Base-by-base conservation (phyloP, 305 asterid genomes). In the Fraxinus greggii region DNA sequence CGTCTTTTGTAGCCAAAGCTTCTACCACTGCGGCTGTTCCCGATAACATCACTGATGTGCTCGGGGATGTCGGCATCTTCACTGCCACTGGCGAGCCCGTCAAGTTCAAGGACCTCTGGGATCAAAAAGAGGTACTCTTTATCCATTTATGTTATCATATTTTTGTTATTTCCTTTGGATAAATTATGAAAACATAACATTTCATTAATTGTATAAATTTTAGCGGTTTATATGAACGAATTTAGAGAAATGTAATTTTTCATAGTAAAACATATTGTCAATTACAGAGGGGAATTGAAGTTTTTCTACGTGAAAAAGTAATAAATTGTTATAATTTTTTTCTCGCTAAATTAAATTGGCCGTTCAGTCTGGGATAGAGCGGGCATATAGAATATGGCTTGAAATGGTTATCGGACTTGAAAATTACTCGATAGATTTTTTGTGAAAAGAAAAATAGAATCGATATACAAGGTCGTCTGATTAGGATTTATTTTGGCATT, bases 31-130 rank as follows among this genome's bases (percentile, higher is more conserved):
- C 87, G n/a, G 86, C 21, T 15, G 90, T 87, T 75, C 83, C 94
- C 0, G 92, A 87, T 48, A 15, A 89, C 81, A 77, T 92, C 19
- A 87, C 79, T 12, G 90, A 91, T 56, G 83, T 83, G 69, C 92
- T 94, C 61, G 96, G 90, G 7, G 94, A 89, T 56, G 89, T 93
- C 33, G 86, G 85, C 79, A 90, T 95, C 83, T 91, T 93, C 83
- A 93, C 93, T 9, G 94, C 94, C 77, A 67, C 91, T 69, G 98
- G 95, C 12, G 91, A 90, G 59, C 87, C 92, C 1, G 95, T 95
- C 85, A 89, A 88, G 81, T 93, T 93, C 80, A 83, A 86, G 81
- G 87, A 90, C 51, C 94, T 94, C 13, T 93, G 95, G 98, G 98
- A 94, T 89, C 97, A 92, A 85, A 86, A 88, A 28, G 92, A 93